Evolutionary conservation across 2,329 filamentous ascomycete genomes (phyloP).

Genomic region (Blastomyces parvus): DNA sequence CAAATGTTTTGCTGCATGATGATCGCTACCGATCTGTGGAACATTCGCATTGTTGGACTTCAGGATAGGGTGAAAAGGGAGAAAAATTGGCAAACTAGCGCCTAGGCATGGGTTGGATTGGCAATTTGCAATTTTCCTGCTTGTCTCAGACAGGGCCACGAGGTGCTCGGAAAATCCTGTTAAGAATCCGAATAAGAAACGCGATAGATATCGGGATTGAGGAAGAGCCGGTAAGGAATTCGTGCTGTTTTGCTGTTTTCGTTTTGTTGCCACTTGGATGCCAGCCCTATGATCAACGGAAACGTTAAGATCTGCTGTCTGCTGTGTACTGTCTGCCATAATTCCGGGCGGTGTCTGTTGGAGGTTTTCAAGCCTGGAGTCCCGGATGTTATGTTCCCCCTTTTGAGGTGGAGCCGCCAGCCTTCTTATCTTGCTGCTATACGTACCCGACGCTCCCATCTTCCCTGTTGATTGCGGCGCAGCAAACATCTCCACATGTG

Average conservation of each 20-base stretch:
- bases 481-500: neutral
- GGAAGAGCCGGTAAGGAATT: neutral
- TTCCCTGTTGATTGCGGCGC: constrained; percentile 2
- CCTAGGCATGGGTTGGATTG: neutral
- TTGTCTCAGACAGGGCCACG: neutral
- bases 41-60: neutral
- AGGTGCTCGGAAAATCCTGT: neutral
- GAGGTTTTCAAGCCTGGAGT: neutral
- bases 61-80: neutral
- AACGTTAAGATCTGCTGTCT: neutral
- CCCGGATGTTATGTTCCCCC: neutral
- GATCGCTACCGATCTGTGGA: neutral
- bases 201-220: neutral
- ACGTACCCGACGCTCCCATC: neutral
- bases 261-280: neutral
- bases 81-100: neutral
- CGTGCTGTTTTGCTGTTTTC: neutral
- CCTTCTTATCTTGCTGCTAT: neutral
- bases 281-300: neutral
- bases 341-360: neutral
- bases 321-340: neutral
- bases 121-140: neutral
- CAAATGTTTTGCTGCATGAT: neutral
- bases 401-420: neutral
- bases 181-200: neutral